Evolutionary conservation across 495 filamentous ascomycete species (phyloP).

Genomic region (Podospora tetraspora): DNA sequence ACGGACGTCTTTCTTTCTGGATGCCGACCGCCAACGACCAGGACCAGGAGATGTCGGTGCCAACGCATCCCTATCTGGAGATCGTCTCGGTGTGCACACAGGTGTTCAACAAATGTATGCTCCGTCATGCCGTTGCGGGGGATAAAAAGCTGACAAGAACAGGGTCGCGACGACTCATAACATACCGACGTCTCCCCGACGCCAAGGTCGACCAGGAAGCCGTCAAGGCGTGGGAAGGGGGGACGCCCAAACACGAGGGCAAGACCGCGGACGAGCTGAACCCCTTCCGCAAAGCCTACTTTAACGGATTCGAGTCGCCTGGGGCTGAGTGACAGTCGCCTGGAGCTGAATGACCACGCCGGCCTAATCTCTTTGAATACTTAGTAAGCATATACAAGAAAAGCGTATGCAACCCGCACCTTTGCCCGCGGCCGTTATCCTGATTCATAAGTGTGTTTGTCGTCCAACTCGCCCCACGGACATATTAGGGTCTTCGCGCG

Average conservation of each 20-base stretch:
- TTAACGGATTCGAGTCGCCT: slow-evolving; percentile 32
- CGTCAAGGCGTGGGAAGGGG: slow-evolving; percentile 33
- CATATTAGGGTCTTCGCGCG: neutral
- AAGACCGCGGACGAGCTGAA: slow-evolving; percentile 72
- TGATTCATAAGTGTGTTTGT: neutral
- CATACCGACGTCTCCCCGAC: slow-evolving; percentile 69
- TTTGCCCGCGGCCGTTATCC: neutral
- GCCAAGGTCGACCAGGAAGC: slow-evolving; percentile 43
- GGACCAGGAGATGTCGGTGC: slow-evolving; percentile 64
- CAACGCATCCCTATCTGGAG: slow-evolving; percentile 69
- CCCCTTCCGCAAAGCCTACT: slow-evolving; percentile 67
- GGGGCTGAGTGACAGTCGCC: too few species aligned
- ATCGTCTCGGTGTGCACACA: slow-evolving; percentile 78
- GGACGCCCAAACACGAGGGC: slow-evolving; percentile 25
- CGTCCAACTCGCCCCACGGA: neutral
- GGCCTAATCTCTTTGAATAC: slow-evolving; percentile 21
- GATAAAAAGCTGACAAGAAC: slow-evolving; percentile 6
- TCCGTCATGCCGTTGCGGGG: neutral
- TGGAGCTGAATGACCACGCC: slow-evolving; percentile 1
- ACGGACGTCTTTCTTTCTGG: slow-evolving; percentile 85
- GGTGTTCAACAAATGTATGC: slow-evolving; percentile 75
- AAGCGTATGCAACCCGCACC: slow-evolving; percentile 15
- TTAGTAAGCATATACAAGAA: slow-evolving; percentile 25
- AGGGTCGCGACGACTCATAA: slow-evolving; percentile 85
- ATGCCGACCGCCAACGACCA: slow-evolving; percentile 90